Base-by-base conservation (phyloP, 2,329 filamentous ascomycete genomes). In the Ascocoryne sarcoides region DNA sequence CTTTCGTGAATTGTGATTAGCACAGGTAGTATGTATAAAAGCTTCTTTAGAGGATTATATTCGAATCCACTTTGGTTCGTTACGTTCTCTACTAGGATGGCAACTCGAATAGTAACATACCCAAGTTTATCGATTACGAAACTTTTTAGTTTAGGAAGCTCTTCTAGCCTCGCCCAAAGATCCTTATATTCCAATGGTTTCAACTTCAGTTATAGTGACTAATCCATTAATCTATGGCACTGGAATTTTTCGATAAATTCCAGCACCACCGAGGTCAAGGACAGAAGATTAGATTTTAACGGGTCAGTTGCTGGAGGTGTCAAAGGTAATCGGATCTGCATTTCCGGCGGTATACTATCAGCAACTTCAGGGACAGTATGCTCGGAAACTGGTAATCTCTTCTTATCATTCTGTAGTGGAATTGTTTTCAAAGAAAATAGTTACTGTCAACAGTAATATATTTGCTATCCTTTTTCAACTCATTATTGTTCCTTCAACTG, bases 351-450 rank as follows among this genome's bases (percentile, higher is more conserved):
- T 46, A 43, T 46, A 12, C 41, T 30, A 43, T 48, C 40, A 34
- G 47, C 43, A 52, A 43, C 10, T 34, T 14, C 33, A 46, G 45
- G 40, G 40, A 48, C 45, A 50, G 41, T 46, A 43, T 41, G 37
- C 23, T 36, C 47, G 37, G 44, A 49, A 46, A 38, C 44, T 44
- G 41, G 48, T 42, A 51, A 48, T 46, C 42, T 43, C 45, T 48
- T 39, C 37, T 50, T 34, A 51, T 51, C 37, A 49, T 49, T 51
- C 28, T n/a, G n/a, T n/a, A n/a, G n/a, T n/a, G n/a, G n/a, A n/a
- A n/a, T n/a, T n/a, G n/a, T n/a, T n/a, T n/a, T n/a, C n/a, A n/a
- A n/a, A n/a, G n/a, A n/a, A n/a, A n/a, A n/a, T n/a, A n/a, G n/a
- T n/a, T n/a, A n/a, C n/a, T n/a, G n/a, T n/a, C n/a, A n/a, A n/a